These are phyloP conservation scores for Lojkania enalia DNA, from an alignment of 2,329 filamentous ascomycete species.

Conservation along the genomic window DNA sequence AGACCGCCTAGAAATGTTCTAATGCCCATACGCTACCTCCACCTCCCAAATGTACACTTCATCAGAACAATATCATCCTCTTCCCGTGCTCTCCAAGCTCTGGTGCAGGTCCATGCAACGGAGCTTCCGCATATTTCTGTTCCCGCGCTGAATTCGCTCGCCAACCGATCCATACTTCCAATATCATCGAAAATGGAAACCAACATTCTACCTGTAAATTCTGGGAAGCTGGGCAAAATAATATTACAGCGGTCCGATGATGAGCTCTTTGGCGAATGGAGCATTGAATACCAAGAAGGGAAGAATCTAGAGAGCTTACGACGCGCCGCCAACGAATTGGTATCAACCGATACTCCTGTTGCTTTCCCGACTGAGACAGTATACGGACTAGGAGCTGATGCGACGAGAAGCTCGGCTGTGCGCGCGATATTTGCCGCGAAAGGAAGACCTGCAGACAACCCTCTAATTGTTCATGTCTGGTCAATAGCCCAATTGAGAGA, in stretches of 20 bases:
- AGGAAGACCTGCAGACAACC: constrained; percentile 88
- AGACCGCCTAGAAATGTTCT: constrained; percentile 21
- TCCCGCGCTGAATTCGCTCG: constrained; percentile 30
- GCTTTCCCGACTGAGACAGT: constrained; percentile 98
- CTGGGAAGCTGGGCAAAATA: constrained; percentile 45
- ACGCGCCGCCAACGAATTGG: constrained; percentile 68
- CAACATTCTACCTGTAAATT: constrained; percentile 46
- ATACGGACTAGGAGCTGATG: constrained; percentile 95
- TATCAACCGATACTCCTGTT: constrained; percentile 71
- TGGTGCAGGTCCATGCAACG: constrained; percentile 32
- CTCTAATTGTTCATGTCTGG: constrained; percentile 88
- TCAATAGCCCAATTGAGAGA: constrained; percentile 75
- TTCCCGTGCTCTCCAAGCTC: constrained; percentile 20
- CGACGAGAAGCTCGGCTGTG: constrained; percentile 80
- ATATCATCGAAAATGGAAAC: constrained; percentile 38
- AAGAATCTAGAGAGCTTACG: constrained; percentile 58
- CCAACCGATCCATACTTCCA: background rate
- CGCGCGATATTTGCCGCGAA: constrained; percentile 92
- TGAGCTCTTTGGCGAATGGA: constrained; percentile 42
- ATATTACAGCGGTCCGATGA: constrained; percentile 31
- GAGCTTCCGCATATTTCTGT: constrained; percentile 13
- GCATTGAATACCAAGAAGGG: constrained; percentile 41
- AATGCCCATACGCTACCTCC: constrained; percentile 35
- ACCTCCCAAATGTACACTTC: constrained; percentile 41
- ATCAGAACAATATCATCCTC: constrained; percentile 15